Evolutionary conservation across 2,329 filamentous ascomycete species (phyloP).

Genomic region (Mycogone perniciosa): DNA sequence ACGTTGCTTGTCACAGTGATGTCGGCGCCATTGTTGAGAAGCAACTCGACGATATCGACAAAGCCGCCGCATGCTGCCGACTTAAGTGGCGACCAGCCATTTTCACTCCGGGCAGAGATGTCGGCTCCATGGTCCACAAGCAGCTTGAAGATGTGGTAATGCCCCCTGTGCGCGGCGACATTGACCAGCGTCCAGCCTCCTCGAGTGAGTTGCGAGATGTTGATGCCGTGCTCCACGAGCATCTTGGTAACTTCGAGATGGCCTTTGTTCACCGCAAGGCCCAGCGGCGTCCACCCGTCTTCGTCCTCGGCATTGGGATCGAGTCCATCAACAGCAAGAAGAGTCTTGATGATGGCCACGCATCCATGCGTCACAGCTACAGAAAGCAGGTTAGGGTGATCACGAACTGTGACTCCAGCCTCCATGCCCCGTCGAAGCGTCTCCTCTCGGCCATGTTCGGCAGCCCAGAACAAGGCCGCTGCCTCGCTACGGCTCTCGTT

Average conservation of each 20-base stretch:
- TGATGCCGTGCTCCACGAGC: constrained; percentile 1
- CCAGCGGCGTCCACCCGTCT: constrained; percentile 8
- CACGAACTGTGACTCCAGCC: constrained; percentile 3
- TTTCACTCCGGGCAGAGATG: not conserved
- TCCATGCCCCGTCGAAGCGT: constrained; percentile 1
- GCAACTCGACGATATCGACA: constrained; percentile 2
- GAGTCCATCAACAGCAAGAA: constrained; percentile 3
- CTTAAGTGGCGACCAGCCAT: constrained; percentile 6
- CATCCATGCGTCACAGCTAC: constrained; percentile 3
- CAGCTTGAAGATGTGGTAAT: not conserved
- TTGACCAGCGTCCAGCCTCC: constrained; percentile 7
- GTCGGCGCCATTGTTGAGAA: constrained; percentile 11
- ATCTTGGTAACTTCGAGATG: not conserved
- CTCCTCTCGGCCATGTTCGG: not conserved
- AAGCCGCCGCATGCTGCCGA: constrained; percentile 2
- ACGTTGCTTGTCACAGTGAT: not conserved
- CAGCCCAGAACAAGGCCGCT: constrained; percentile 9
- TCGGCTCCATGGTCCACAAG: constrained; percentile 7
- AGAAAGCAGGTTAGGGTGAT: constrained; percentile 4
- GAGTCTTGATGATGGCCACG: not conserved
- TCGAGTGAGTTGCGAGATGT: not conserved
- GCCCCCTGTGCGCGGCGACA: constrained; percentile 4
- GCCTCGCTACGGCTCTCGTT: not conserved
- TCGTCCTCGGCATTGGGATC: not conserved
- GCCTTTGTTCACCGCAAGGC: constrained; percentile 4